Evolutionary conservation across 805 yeast species (phyloP).

Genomic region (Candida montana): DNA sequence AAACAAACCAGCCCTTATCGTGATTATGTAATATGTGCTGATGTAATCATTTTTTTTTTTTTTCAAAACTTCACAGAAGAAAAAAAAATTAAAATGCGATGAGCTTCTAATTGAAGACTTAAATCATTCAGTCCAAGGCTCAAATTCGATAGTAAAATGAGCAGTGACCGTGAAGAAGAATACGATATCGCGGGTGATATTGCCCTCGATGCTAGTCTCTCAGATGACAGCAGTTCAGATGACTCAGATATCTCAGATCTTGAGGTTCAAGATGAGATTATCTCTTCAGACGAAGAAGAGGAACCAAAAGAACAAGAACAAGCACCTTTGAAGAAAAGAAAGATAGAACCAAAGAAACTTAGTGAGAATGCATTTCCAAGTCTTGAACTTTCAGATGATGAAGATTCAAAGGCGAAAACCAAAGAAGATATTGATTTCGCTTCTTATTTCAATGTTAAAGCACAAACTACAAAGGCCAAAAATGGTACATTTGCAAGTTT

Average conservation of each 20-base stretch:
- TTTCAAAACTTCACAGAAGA: too few relatives aligned
- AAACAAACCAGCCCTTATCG: too few relatives aligned
- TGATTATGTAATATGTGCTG: too few relatives aligned
- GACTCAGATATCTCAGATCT: conserved; percentile 26
- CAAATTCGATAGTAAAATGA: conserved; percentile 8
- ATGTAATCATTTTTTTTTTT: background rate
- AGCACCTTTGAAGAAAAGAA: conserved; percentile 23
- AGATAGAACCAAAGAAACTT: conserved; percentile 12
- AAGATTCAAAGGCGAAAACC: conserved; percentile 28
- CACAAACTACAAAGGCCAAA: conserved; percentile 53
- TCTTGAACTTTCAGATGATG: conserved; percentile 50
- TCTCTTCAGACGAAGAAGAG: conserved; percentile 46
- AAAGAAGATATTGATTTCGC: conserved; percentile 43
- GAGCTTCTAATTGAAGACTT: too few relatives aligned
- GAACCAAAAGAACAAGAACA: conserved; percentile 24
- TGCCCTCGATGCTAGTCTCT: conserved; percentile 40
- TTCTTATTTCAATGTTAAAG: conserved; percentile 38
- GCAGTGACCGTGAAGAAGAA: conserved; percentile 41
- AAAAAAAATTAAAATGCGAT: conserved; percentile 2
- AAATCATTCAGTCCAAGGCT: background rate
- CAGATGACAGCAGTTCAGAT: conserved; percentile 26
- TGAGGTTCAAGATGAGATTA: conserved; percentile 49
- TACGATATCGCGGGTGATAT: conserved; percentile 61
- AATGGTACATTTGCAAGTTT: conserved; percentile 85
- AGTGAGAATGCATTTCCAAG: conserved; percentile 35